A percentile compares a stretch with the other conserved stretches of the same genome.
phyloP scores from a whole-genome alignment of 805 yeast genomes.

The Saccharomycopsis sp. region DNA sequence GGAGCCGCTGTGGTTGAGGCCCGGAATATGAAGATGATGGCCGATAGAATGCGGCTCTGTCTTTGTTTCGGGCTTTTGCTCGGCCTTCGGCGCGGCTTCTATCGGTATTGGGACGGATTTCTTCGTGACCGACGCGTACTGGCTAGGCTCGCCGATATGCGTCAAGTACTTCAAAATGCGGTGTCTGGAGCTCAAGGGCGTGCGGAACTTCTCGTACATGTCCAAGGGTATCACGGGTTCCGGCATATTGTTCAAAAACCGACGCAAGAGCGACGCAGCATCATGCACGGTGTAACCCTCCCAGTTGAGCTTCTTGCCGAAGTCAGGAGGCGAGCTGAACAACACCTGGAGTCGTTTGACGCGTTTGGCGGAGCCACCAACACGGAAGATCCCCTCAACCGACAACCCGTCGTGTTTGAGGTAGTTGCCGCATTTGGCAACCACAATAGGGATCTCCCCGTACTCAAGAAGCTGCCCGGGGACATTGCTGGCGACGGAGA shows the following conservation, averaged over 20 bases:
- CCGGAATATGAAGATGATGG: neutral
- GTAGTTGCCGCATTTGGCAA: constrained; percentile 91
- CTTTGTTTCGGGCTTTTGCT: neutral
- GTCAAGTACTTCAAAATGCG: constrained; percentile 61
- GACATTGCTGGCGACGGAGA: constrained; percentile 53
- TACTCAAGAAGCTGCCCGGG: constrained; percentile 63
- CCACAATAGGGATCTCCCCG: constrained; percentile 86
- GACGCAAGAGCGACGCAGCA: constrained; percentile 83
- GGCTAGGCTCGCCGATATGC: constrained; percentile 42
- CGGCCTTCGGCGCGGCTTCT: too few species aligned
- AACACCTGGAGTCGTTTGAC: constrained; percentile 77
- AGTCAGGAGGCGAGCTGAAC: constrained; percentile 83
- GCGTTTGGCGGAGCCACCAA: constrained; percentile 86
- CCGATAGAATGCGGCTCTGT: neutral
- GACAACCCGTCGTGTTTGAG: constrained; percentile 71
- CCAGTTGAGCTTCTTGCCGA: constrained; percentile 86
- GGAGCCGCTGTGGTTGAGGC: neutral
- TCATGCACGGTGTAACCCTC: constrained; percentile 94
- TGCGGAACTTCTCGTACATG: constrained; percentile 70
- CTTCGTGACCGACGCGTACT: neutral
- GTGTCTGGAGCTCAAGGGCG: constrained; percentile 57
- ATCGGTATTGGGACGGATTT: constrained; percentile 24
- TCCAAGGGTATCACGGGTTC: constrained; percentile 86
- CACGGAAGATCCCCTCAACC: constrained; percentile 87
- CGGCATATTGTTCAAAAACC: constrained; percentile 80